Conservation (phyloP, 306 rosid species). For the Trifolium fragiferum region DNA sequence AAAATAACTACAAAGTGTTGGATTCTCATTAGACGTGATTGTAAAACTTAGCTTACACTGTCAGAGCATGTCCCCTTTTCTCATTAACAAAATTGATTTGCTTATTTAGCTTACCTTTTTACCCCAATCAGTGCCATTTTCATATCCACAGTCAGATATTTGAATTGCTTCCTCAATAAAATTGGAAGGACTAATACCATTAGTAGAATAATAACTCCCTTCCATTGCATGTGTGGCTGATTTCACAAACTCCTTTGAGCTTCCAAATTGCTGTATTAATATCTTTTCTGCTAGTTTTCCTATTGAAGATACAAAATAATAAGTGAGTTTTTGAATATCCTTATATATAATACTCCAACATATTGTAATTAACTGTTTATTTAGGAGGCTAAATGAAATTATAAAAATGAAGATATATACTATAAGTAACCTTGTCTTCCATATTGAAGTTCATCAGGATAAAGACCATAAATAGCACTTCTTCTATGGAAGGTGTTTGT, state of each 20-base stretch:
- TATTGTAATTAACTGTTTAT: not conserved
- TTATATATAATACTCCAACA: not conserved
- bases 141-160: conserved; percentile 59
- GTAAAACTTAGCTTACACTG: too few relatives aligned
- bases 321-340: not conserved
- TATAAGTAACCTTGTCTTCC: conserved; percentile 40
- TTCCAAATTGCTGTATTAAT: conserved; percentile 52
- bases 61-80: too few relatives aligned
- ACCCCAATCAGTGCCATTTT: conserved; percentile 68
- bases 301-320: conserved; percentile 5
- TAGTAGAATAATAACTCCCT: conserved; percentile 30
- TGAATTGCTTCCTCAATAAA: conserved; percentile 47
- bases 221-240: conserved; percentile 52
- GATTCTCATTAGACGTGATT: too few relatives aligned
- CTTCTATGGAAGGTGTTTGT: conserved; percentile 70
- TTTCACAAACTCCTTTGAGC: conserved; percentile 52
- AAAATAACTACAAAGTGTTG: too few relatives aligned
- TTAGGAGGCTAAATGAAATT: not conserved
- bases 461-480: conserved; percentile 66
- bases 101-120: conserved; percentile 42
- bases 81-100: not conserved
- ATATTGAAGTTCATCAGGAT: conserved; percentile 37
- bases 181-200: conserved; percentile 19
- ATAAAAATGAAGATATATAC: not conserved
- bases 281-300: conserved; percentile 44